phyloP scores from a whole-genome alignment of 148 eudicot species.

The Chenopodium quinoa region DNA sequence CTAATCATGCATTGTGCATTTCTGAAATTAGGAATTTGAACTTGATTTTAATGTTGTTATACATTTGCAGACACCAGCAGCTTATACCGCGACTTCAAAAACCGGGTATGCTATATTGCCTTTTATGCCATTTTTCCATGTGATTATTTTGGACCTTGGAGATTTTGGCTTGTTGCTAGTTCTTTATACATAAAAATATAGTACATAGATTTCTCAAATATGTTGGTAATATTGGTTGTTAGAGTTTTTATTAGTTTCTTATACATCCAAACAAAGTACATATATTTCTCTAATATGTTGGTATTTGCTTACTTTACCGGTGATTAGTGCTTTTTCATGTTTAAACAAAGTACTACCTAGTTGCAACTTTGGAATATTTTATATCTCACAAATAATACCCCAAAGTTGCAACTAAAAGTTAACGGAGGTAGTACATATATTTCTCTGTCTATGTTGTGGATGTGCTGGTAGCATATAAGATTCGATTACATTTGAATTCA shows the following conservation, averaged over 20 bases:
- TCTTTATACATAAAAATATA: neutral
- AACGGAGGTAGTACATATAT: no score
- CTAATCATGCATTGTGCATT: neutral
- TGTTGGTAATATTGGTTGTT: neutral
- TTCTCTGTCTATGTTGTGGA: no score
- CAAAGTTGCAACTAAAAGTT: no score
- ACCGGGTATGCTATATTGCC: constrained; percentile 12
- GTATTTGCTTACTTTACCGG: neutral
- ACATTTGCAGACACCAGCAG: constrained; percentile 25
- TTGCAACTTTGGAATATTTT: no score
- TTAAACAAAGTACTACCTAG: no score
- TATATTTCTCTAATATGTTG: neutral
- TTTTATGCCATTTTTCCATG: neutral
- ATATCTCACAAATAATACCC: no score
- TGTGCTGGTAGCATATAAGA: no score
- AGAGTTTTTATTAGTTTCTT: neutral
- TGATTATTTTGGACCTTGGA: neutral
- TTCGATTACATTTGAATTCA: no score
- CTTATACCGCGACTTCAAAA: constrained; percentile 23
- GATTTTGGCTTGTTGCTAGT: neutral
- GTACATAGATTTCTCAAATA: neutral
- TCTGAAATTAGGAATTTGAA: neutral
- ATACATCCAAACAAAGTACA: no score
- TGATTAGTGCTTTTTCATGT: neutral
- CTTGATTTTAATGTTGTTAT: constrained; percentile 1